Base-by-base conservation (phyloP, 768 basidiomycete genomes). In the Leccinum ochraceum region DNA sequence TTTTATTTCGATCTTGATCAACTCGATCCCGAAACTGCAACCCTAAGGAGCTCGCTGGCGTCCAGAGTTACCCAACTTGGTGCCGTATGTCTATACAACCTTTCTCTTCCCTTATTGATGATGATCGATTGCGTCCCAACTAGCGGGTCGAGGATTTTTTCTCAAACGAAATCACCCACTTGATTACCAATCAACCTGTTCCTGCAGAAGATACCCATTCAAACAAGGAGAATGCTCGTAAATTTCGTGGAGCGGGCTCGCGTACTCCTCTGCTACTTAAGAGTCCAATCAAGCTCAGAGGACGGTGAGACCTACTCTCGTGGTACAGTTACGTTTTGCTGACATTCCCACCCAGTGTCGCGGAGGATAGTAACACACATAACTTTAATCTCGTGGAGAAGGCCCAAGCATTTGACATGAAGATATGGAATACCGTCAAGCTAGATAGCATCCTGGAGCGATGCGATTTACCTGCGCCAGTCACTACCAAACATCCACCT, bases 121-220 rank as follows among this genome's bases (percentile, higher is more conserved):
- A 46, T 36, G 36, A 61, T 60, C 54, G 26, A 56, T 55, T 54
- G 49, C n/a, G 16, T 46, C 53, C 49, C 54, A 20, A 60, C 37
- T 68, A 98, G 97, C 80, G 79, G 58, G 83, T 94, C 58, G 93
- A 96, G 54, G 83, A 87, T 62, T 97, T 97, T 80, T 95, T 98
- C 74, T 92, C 90, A 32, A 86, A 81, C 53, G 82, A 86, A 53
- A 85, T 96, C 26, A 95, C 94, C 0, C 96, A 98, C 76, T 81
- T 98, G 63, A 87, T 96, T 70, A 91, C 90, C 56, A 83, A 89
- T 67, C 79, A 80, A 57, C 71, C 77, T 36, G 63, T 75, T 55
- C 75, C 79, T 7, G 57, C 64, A 28, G 75, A 78, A 20, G 75
- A 74, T 60, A 69, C 57, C 62, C 59, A 61, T 59, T 74, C 77